Base-by-base conservation (phyloP, 169 alveolate genomes). In the Plasmodium cynomolgi region DNA sequence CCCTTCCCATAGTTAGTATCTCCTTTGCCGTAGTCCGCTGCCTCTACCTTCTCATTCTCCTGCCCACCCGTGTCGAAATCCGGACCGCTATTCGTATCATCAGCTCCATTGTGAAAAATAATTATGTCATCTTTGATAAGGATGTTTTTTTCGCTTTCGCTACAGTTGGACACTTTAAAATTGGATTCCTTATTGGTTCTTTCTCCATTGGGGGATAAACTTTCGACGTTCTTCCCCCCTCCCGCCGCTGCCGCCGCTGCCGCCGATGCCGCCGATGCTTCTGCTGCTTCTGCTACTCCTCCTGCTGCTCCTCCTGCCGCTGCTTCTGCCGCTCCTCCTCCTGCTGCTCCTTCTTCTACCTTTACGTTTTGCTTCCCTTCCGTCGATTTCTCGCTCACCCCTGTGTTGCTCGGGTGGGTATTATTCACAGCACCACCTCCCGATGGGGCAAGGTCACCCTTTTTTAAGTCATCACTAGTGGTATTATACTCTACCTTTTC, bases 71-170 rank as follows among this genome's bases (percentile, higher is more conserved):
- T 11, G 77, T 62, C 77, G 29, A 7, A 5, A 62, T 62, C 77
- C 29, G 17, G 77, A 1, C 31, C 41, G 37, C 39, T 44, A 84
- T 39, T 84, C 39, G 54, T 31, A 71, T 84, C 68, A 9, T 50
- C 81, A 15, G 9, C 33, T 17, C 41, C 68, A 58, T 85, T 85
- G 23, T 85, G 85, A 26, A 85, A 85, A 54, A 85, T 85, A 20
- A 85, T 85, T 33, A 85, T 85, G 68, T 85, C 93, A 44, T 85
- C 93, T 56, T 85, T 85, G 8, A 85, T 85, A 31, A 85, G 86
- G 8, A 85, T 85, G 74, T 85, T 56, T 44, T 79, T 85, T 33
- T 85, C 93, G 29, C 47, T 75, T 23, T 74, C 79, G 29, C 85
- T 85, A 85, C 93, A 85, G 44, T 77, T 85, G 33, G 84, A 75